A percentile compares a stretch with the other conserved stretches of the same genome.
Conservation (phyloP, 257 asterid genomes). For the Fraxinus anomala region DNA sequence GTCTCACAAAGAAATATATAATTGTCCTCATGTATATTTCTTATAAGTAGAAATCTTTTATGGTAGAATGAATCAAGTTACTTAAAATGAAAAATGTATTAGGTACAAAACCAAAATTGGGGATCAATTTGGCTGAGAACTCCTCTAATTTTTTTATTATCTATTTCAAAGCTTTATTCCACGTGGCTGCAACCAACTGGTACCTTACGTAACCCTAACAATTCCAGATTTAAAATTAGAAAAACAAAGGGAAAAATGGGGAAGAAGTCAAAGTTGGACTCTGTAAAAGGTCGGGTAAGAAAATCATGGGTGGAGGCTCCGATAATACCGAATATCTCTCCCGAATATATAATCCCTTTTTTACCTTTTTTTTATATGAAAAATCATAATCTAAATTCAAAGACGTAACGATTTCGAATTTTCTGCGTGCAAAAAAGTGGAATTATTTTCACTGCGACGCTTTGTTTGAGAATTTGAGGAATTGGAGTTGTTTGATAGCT, state of each 20-base stretch:
- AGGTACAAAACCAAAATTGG: too few species aligned
- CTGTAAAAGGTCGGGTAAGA: conserved; percentile 13
- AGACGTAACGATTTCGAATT: conserved; percentile 36
- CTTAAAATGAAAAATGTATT: too few species aligned
- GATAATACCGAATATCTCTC: conserved; percentile 23
- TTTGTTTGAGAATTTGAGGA: conserved; percentile 36
- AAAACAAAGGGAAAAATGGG: background rate
- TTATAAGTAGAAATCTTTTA: too few species aligned
- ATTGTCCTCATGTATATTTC: too few species aligned
- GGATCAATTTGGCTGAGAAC: too few species aligned
- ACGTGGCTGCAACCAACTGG: background rate
- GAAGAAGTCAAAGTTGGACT: conserved; percentile 4
- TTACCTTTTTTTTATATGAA: background rate
- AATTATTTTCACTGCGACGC: conserved; percentile 20
- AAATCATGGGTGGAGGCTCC: conserved; percentile 8
- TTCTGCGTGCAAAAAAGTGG: conserved; percentile 33
- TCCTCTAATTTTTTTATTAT: background rate
- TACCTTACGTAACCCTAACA: background rate
- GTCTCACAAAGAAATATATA: too few species aligned
- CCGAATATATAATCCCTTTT: background rate
- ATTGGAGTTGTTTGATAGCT: conserved; percentile 24
- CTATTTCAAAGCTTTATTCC: background rate
- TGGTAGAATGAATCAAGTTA: too few species aligned
- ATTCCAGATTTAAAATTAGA: background rate
- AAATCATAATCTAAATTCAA: background rate